Evolutionary conservation across 2,329 filamentous ascomycete genomes (phyloP), one percentile per base, ranked within the genome.

Genomic region (Aspergillus vadensis): DNA sequence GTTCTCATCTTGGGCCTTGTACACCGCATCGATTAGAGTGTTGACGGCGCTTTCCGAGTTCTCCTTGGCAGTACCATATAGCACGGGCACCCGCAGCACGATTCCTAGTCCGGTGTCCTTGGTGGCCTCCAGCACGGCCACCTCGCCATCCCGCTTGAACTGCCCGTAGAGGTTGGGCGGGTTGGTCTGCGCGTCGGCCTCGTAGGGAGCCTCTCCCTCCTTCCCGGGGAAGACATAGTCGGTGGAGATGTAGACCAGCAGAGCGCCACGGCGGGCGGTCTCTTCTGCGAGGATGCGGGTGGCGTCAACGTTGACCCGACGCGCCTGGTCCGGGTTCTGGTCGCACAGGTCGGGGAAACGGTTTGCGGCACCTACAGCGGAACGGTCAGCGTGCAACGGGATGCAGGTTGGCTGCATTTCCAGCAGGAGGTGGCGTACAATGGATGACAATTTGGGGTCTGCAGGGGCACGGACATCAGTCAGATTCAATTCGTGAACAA

Each of bases 261-360:
- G 71, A 21, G 76, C 74, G 10, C 69, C 68, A 12, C 86, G 85
- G 27, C 81, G 72, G 1, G 86, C 84, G 55, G 90, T 89, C n/a
- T 87, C 81, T 43, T 81, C 75, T 9, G 91, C 91, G 12, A 97
- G 84, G 8, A 79, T 77, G 51, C 81, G 79, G 50, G 91, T 90
- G 2, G 91, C 89, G 3, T 86, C 82, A 12, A 94, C 86, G 70
- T 96, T 96, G 69, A 96, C 81, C 17, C 83, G 83, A 62, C 84
- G 85, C 3, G 92, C 91, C 57, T 86, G 90, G 61, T 88, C 85
- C 2, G 92, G 92, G 73, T 97, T 86, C 65, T 86, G 84, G 69
- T 92, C 89, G 71, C 92, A 94, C 72, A 90, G 89, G 76, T 97
- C 92, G 2, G 93, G 92, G 70, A 89, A 96, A 63, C 91, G 87